A percentile compares a stretch with the other conserved stretches of the same genome.
Conservation (phyloP, 108 stramenopile genomes). For the Stephanodiscus minutulus region DNA sequence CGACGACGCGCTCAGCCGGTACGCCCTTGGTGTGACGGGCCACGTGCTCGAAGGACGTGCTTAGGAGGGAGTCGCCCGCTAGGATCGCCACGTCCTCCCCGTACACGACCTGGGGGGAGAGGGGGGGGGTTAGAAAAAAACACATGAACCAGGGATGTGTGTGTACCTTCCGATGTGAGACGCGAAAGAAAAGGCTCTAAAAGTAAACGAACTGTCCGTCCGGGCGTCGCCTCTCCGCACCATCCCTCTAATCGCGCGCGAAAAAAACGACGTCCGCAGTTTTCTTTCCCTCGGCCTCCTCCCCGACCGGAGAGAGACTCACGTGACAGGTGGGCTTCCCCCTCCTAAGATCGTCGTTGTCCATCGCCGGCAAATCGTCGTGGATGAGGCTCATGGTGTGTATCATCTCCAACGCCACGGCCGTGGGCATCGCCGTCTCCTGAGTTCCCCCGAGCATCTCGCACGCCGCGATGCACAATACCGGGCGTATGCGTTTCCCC, state of each 20-base stretch:
- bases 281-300: no score
- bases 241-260: no score
- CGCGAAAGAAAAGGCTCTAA: slow-evolving; percentile 2
- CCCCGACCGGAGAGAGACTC: no score
- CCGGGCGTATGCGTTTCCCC: slow-evolving; percentile 95
- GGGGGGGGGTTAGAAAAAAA: slow-evolving; percentile 12
- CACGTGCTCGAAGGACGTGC: slow-evolving; percentile 76
- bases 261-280: no score
- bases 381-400: slow-evolving; percentile 98
- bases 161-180: no score
- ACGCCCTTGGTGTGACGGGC: slow-evolving; percentile 79
- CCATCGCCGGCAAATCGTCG: slow-evolving; percentile 96
- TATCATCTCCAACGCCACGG: slow-evolving; percentile 96
- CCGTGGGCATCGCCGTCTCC: slow-evolving; percentile 89
- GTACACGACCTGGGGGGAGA: slow-evolving; percentile 73
- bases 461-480: slow-evolving; percentile 89
- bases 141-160: no score
- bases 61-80: slow-evolving; percentile 88
- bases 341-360: slow-evolving; percentile 92
- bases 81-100: slow-evolving; percentile 97
- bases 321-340: slow-evolving; percentile 95
- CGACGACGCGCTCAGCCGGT: slow-evolving; percentile 74
- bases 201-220: no score
- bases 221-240: no score
- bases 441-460: slow-evolving; percentile 89